A percentile compares a stretch with the other conserved stretches of the same genome.
These are phyloP conservation scores for Dendrobium huoshanense DNA, from an alignment of 106 monocot species.

Conservation along the genomic window DNA sequence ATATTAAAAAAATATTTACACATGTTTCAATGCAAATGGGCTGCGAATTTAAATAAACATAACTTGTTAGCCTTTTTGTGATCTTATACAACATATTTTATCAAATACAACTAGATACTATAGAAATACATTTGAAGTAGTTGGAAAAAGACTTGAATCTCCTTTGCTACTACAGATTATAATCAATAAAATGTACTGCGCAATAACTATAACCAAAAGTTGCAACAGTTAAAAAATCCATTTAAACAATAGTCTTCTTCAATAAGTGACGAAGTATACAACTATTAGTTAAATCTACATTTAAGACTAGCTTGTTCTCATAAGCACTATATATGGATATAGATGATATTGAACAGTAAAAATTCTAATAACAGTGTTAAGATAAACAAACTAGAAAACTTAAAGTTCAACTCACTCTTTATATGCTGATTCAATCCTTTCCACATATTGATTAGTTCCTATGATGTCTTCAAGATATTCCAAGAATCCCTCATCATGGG, in stretches of 20 bases:
- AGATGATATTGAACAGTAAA: neutral
- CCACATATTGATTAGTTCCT: conserved; percentile 89
- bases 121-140: neutral
- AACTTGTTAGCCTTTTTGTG: neutral
- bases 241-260: neutral
- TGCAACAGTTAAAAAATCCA: no score
- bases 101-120: neutral
- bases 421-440: conserved; percentile 84
- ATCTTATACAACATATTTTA: neutral
- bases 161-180: neutral
- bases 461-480: conserved; percentile 98
- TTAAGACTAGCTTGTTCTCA: neutral
- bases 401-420: conserved; percentile 62
- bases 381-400: neutral
- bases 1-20: neutral
- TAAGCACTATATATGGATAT: neutral
- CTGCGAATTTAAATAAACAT: neutral
- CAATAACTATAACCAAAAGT: no score
- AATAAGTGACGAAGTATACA: neutral
- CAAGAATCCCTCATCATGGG: conserved; percentile 94
- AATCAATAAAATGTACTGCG: no score
- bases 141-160: neutral
- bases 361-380: neutral
- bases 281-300: neutral
- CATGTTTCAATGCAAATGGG: neutral